Conservation (phyloP, 2,329 filamentous ascomycete genomes). For the Penicillium polonicum region DNA sequence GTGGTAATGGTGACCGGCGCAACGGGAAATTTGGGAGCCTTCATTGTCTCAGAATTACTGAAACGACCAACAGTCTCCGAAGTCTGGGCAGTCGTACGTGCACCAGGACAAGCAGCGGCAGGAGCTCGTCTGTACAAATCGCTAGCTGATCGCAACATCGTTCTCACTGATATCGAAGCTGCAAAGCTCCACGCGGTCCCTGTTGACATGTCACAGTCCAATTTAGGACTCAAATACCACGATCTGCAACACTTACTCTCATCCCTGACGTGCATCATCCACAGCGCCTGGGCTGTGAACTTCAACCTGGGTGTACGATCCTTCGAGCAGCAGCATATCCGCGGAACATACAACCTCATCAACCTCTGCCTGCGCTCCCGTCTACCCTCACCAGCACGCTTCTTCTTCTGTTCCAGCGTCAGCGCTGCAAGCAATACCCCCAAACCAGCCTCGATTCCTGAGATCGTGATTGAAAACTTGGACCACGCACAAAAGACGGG, state of each 20-base stretch:
- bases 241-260: conserved; percentile 44
- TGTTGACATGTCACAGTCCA: conserved; percentile 47
- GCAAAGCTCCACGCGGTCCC: conserved; percentile 50
- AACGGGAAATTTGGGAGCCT: conserved; percentile 65
- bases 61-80: conserved; percentile 38
- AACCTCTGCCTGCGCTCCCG: conserved; percentile 40
- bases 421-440: conserved; percentile 44
- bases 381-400: conserved; percentile 35
- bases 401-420: conserved; percentile 55
- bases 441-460: conserved; percentile 33
- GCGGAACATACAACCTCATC: conserved; percentile 49
- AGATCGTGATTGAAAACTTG: conserved; percentile 36
- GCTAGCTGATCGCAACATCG: conserved; percentile 38
- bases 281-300: conserved; percentile 66
- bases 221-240: conserved; percentile 50
- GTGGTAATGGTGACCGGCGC: conserved; percentile 58
- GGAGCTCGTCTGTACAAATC: conserved; percentile 47
- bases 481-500: conserved; percentile 45
- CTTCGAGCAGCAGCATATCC: conserved; percentile 57
- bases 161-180: conserved; percentile 19
- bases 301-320: conserved; percentile 58
- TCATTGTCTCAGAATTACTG: conserved; percentile 53
- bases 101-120: conserved; percentile 38
- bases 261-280: conserved; percentile 55
- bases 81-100: conserved; percentile 59